These are phyloP conservation scores for Ogataea polymorpha DNA, from an alignment of 805 yeast species.

Conservation along the genomic window DNA sequence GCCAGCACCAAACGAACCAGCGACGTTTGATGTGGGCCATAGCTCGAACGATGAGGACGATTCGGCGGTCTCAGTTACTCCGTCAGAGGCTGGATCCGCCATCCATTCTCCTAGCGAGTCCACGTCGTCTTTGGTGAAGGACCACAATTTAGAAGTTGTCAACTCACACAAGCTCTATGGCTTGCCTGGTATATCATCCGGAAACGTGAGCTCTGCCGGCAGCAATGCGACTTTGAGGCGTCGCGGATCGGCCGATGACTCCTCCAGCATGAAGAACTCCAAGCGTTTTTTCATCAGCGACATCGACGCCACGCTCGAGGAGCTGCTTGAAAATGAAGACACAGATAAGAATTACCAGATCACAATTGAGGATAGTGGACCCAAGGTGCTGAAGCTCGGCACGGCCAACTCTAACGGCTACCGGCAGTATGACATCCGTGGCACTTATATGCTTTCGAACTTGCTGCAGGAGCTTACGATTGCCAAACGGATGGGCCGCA, in stretches of 20 bases:
- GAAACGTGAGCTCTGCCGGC: neutral
- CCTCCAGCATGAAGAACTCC: slow-evolving; percentile 31
- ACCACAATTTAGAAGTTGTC: slow-evolving; percentile 14
- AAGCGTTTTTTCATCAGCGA: slow-evolving; percentile 68
- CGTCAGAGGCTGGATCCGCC: slow-evolving; percentile 1
- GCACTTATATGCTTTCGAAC: slow-evolving; percentile 87
- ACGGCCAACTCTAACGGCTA: slow-evolving; percentile 84
- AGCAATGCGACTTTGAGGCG: slow-evolving; percentile 29
- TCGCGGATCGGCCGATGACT: slow-evolving; percentile 55
- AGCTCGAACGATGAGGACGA: slow-evolving; percentile 5
- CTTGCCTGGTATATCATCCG: neutral
- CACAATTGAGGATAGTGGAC: slow-evolving; percentile 81
- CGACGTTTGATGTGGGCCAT: slow-evolving; percentile 16
- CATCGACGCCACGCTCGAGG: slow-evolving; percentile 67
- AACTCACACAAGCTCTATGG: slow-evolving; percentile 1
- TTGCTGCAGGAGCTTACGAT: slow-evolving; percentile 84
- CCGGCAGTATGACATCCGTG: slow-evolving; percentile 69
- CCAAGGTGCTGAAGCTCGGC: slow-evolving; percentile 74
- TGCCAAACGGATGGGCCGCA: slow-evolving; percentile 77
- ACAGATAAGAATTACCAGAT: slow-evolving; percentile 83
- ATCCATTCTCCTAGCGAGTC: slow-evolving; percentile 18
- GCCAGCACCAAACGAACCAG: slow-evolving; percentile 15
- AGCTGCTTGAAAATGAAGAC: slow-evolving; percentile 72
- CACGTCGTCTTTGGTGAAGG: slow-evolving; percentile 20
- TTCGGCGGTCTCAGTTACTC: slow-evolving; percentile 5